A percentile compares a stretch with the other conserved stretches of the same genome.
Evolutionary conservation across 148 eudicot genomes (phyloP).

Genomic region (Rhododendron molle): DNA sequence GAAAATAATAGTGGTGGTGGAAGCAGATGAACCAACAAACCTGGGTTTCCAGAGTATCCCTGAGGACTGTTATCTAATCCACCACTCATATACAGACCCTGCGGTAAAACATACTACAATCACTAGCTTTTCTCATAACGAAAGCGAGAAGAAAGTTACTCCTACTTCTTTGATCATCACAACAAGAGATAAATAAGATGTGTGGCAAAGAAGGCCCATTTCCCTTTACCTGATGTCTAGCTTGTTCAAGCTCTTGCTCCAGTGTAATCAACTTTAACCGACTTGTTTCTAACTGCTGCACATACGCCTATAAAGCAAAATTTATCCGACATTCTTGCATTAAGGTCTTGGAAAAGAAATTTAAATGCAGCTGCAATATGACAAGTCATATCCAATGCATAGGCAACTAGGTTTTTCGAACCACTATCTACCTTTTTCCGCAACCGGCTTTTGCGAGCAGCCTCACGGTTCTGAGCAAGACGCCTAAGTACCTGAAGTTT

Average conservation of each 20-base stretch:
- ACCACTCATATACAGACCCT: slow-evolving; percentile 63
- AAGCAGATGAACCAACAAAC: slow-evolving; percentile 33
- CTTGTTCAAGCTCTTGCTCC: slow-evolving; percentile 88
- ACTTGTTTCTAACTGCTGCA: slow-evolving; percentile 86
- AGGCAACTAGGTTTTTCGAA: background rate
- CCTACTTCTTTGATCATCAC: background rate
- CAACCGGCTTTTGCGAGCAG: slow-evolving; percentile 97
- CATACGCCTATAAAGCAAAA: slow-evolving; percentile 50
- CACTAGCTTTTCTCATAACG: background rate
- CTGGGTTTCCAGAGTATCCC: slow-evolving; percentile 63
- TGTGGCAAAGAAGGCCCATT: slow-evolving; percentile 9
- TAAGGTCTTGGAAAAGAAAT: background rate
- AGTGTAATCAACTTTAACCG: slow-evolving; percentile 68
- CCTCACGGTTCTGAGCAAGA: slow-evolving; percentile 97
- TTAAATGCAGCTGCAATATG: background rate
- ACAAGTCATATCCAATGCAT: background rate
- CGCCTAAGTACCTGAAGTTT: slow-evolving; percentile 73
- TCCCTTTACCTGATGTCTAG: slow-evolving; percentile 66
- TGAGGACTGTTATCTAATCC: slow-evolving; percentile 49
- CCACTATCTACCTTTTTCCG: slow-evolving; percentile 68
- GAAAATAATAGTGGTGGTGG: background rate
- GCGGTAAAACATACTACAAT: slow-evolving; percentile 24
- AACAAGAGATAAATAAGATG: slow-evolving; percentile 12
- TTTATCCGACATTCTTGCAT: slow-evolving; percentile 10
- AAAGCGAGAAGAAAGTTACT: background rate